Evolutionary conservation across 1,284 basidiomycete species (phyloP).

Genomic region (Ganoderma sp.): DNA sequence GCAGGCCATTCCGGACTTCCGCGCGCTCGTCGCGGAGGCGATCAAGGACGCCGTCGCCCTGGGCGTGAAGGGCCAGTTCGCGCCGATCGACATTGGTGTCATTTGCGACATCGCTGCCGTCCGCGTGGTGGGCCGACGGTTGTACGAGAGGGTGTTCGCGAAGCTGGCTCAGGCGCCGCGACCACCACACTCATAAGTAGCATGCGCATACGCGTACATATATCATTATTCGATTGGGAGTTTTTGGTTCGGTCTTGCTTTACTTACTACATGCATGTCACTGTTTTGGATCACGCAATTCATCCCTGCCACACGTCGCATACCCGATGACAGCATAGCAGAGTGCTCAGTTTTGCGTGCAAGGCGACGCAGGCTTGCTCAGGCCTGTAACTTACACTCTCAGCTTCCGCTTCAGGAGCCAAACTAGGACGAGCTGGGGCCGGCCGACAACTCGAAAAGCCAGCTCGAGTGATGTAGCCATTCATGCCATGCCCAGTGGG

Average conservation of each 20-base stretch:
- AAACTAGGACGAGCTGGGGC: no score
- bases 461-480: no score
- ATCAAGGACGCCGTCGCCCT: slow-evolving; percentile 46
- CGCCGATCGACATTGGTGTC: slow-evolving; percentile 64
- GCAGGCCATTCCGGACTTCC: slow-evolving; percentile 66
- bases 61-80: slow-evolving; percentile 49
- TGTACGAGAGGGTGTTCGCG: slow-evolving; percentile 45
- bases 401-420: no score
- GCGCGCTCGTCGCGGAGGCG: slow-evolving; percentile 52
- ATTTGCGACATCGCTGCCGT: slow-evolving; percentile 62
- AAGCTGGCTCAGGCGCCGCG: slow-evolving; percentile 23
- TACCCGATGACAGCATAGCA: not conserved
- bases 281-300: not conserved
- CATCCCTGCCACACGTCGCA: not conserved
- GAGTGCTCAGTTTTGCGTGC: not conserved
- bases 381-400: no score
- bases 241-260: not conserved
- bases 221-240: slow-evolving; percentile 5
- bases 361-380: no score
- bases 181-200: not conserved
- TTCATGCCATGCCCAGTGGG: not conserved
- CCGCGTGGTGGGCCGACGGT: slow-evolving; percentile 50
- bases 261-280: not conserved
- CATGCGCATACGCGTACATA: not conserved
- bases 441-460: no score